Base-by-base conservation (phyloP, 805 yeast genomes). In the Myxozyma nipponensis region DNA sequence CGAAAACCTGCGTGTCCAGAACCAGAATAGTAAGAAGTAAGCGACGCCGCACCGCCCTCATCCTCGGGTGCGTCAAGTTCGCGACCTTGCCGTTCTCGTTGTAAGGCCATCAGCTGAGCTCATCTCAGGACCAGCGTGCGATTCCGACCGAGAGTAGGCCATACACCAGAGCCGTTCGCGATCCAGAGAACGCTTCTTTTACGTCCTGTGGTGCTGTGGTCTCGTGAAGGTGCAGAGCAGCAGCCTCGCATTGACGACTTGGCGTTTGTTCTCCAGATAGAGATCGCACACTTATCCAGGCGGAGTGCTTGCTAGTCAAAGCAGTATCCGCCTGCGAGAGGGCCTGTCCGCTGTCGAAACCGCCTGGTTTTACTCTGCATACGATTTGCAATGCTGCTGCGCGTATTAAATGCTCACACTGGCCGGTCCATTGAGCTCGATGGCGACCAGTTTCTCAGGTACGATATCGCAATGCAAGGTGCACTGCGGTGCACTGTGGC, bases 341-440 rank as follows among this genome's bases (percentile, higher is more conserved):
- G 7, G 32, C 32, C 13, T 13, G 7, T 7, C 32, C 13, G 32
- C 32, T 9, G 7, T 28, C 32, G 7, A 9, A 28, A 28, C 13
- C 32, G 32, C 13, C 13, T 7, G 13, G 13, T 7, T 28, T 7
- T 9, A 28, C 32, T 7, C 32, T 28, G 32, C 13, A 28, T 28
- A 28, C 13, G 32, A 35, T n/a, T 7, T 13, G 6, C 9, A 13
- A 52, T 52, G 56, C 34, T 48, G 22, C 34, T 52, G 23, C 40
- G 52, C 15, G 49, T 54, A 23, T 54, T 35, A 17, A 54, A 54
- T 30, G 58, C 58, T n/a, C 58, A 54, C 37, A 47, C 56, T 24
- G 58, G 58, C 17, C 42, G 52, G 23, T 28, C 41, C 25, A 30
- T 39, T 24, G 56, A 47, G 7, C 22, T 54, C 25, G 45, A 47